Evolutionary conservation across 169 alveolate genomes (phyloP).

Genomic region (Toxoplasma gondii): DNA sequence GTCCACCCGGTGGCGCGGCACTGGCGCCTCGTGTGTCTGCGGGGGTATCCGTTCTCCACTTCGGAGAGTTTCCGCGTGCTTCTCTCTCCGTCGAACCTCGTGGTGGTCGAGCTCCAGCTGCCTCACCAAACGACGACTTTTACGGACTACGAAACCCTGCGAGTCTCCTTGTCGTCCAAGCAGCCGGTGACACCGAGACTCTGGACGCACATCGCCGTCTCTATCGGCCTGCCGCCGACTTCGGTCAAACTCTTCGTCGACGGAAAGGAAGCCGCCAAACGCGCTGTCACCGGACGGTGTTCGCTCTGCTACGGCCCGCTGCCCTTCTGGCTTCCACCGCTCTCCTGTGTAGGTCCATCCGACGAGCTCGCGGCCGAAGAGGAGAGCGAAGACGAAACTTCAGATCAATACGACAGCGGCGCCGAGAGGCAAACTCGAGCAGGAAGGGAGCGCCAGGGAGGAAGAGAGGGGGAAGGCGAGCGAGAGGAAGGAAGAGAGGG

Average conservation of each 20-base stretch:
- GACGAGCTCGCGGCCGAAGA: not conserved
- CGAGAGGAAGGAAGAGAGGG: too few species aligned
- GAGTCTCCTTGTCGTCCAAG: constrained; percentile 31
- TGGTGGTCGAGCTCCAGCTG: constrained; percentile 46
- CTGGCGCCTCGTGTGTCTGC: constrained; percentile 58
- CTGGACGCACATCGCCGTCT: constrained; percentile 57
- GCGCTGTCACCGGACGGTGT: constrained; percentile 50
- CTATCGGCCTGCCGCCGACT: constrained; percentile 33
- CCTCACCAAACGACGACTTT: constrained; percentile 50
- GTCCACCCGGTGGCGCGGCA: not conserved
- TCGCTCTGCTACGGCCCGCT: constrained; percentile 61
- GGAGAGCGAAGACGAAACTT: not conserved
- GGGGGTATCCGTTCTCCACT: constrained; percentile 46
- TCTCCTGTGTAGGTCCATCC: not conserved
- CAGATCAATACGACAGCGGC: too few species aligned
- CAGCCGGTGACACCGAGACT: constrained; percentile 7
- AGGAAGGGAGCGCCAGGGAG: not conserved
- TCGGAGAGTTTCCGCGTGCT: constrained; percentile 43
- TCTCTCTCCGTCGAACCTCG: constrained; percentile 51
- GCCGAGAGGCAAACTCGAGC: too few species aligned
- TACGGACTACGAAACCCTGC: constrained; percentile 41
- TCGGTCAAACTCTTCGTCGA: constrained; percentile 36
- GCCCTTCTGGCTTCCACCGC: constrained; percentile 62
- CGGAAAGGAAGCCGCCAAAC: constrained; percentile 42
- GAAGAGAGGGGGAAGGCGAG: too few species aligned